Base-by-base conservation (phyloP, 2,329 filamentous ascomycete species). In the Fusarium foetens region DNA sequence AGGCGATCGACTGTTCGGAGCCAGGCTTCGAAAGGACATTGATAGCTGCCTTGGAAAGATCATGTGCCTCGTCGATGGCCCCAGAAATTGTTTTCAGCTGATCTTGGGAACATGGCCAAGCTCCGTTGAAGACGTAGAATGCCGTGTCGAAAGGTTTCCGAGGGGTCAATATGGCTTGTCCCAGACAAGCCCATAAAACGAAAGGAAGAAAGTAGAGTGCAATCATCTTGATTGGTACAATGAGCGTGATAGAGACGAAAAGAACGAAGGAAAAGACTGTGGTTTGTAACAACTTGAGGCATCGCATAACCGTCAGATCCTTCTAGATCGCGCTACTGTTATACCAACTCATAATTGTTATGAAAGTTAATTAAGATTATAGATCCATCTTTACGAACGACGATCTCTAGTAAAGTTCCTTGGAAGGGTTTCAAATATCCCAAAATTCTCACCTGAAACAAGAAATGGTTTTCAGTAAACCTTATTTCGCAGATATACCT, bases 81-180 rank as follows among this genome's bases (percentile, higher is more conserved):
- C 21, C 11, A 3, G 53, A 46, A 3, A 57, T 57, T 14, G 31
- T 57, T 21, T 57, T 46, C 0, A 57, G 53, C 10, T 57, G 53
- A 2, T 57, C 53, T 25, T 57, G 39, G 5, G 53, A 57, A 35
- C 53, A 57, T 35, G 53, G 39, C 53, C 53, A 57, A 16, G 38
- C 39, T 17, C 53, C 53, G 2, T 35, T 46, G 17, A 46, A 46
- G 8, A 57, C 39, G 3, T 57, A 35, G 13, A 57, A 57, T 11
- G 39, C 53, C 0, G 38, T 57, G 3, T 57, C 38, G 16, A 46
- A 57, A 2, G 39, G 53, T 21, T 46, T 23, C 16, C 53, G 53
- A 46, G 53, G 29, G 7, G 13, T 16, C 8, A 46, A 46, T 5
- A 6, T 19, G 39, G 53, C 53, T n/a, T 33, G 53, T 46, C 10